Percentiles rank a stretch among this genome's conserved stretches.
phyloP scores from a whole-genome alignment of 2,329 filamentous ascomycete genomes.

The Penicillium sp. region DNA sequence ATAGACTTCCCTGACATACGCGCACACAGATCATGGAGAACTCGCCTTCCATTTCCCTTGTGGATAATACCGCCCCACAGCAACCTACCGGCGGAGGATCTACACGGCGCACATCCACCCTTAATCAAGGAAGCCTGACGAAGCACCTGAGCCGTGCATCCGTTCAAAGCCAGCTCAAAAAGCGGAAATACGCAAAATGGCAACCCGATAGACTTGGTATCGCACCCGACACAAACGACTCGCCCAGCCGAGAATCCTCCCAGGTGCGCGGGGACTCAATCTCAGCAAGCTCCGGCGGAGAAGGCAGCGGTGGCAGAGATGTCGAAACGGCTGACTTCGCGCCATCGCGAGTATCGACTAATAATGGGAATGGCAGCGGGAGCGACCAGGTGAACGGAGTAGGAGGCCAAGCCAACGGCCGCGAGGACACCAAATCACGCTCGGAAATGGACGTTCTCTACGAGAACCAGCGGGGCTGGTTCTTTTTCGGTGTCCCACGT shows the following conservation, averaged over 20 bases:
- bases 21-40: conserved; percentile 23
- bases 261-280: conserved; percentile 18
- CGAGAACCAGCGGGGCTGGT: conserved; percentile 90
- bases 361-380: conserved; percentile 2
- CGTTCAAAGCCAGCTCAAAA: conserved; percentile 39
- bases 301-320: conserved; percentile 9
- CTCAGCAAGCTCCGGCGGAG: conserved; percentile 16
- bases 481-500: conserved; percentile 83
- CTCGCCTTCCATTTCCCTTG: conserved; percentile 32
- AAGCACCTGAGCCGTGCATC: conserved; percentile 34
- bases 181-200: conserved; percentile 50
- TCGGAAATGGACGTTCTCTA: conserved; percentile 80
- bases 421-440: conserved; percentile 24
- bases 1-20: background rate
- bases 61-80: conserved; percentile 41
- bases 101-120: conserved; percentile 20
- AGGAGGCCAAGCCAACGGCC: conserved; percentile 3
- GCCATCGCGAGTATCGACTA: conserved; percentile 9
- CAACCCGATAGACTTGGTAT: conserved; percentile 57
- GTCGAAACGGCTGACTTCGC: conserved; percentile 17
- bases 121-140: conserved; percentile 23
- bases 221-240: conserved; percentile 16
- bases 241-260: conserved; percentile 18
- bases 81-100: conserved; percentile 22
- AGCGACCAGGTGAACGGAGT: background rate